Conservation (phyloP, 2,329 filamentous ascomycete genomes). For the Fusarium devonianum region DNA sequence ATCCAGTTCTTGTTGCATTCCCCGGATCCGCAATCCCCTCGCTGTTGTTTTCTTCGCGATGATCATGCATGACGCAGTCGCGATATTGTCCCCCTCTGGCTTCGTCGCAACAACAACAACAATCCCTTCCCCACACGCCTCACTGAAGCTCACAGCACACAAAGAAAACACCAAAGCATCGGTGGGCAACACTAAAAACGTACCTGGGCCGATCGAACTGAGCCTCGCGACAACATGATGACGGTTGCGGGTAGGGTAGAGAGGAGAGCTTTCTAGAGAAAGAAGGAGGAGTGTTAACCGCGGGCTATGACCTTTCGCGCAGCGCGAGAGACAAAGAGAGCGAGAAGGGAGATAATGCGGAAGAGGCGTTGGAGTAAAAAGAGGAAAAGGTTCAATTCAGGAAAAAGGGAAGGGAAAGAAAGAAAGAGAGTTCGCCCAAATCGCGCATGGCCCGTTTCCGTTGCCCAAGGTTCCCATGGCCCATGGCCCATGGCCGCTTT, state of each 20-base stretch:
- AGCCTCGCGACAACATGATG: constrained; percentile 67
- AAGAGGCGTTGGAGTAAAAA: neutral
- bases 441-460: constrained; percentile 31
- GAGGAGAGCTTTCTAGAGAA: constrained; percentile 27
- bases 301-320: constrained; percentile 12
- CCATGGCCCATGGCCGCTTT: too few relatives aligned
- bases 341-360: constrained; percentile 6
- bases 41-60: constrained; percentile 16
- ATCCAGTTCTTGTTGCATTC: neutral
- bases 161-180: constrained; percentile 10
- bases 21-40: constrained; percentile 1
- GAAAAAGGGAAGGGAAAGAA: constrained; percentile 5
- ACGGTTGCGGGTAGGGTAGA: constrained; percentile 23
- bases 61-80: constrained; percentile 28
- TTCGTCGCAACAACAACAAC: neutral
- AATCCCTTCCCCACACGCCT: neutral
- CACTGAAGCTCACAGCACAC: neutral
- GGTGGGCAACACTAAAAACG: constrained; percentile 15
- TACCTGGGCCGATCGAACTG: constrained; percentile 65
- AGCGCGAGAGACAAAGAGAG: constrained; percentile 16
- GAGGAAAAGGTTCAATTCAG: neutral
- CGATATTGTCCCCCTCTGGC: constrained; percentile 8
- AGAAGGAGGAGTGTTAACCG: constrained; percentile 12
- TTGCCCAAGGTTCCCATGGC: constrained; percentile 26
- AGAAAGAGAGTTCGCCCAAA: constrained; percentile 30